Conservation (phyloP, 768 basidiomycete species). For the Phylloporus scabripes region DNA sequence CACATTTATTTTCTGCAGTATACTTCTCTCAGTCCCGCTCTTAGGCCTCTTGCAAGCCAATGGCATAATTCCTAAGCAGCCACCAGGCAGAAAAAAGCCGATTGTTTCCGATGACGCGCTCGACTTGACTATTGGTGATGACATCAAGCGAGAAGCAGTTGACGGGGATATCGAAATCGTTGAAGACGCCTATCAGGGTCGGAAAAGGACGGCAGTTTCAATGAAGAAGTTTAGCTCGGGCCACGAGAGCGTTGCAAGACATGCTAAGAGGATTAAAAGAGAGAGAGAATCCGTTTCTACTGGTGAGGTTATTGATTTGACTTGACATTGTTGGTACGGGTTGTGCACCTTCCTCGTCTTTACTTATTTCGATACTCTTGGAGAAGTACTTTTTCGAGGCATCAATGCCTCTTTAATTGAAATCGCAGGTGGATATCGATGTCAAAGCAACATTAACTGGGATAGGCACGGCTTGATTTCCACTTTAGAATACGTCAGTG, state of each 20-base stretch:
- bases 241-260: conserved; percentile 3
- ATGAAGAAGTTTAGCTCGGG: conserved; percentile 5
- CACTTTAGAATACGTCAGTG: background rate
- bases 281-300: conserved; percentile 13
- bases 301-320: conserved; percentile 30
- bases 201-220: background rate
- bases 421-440: background rate
- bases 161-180: conserved; percentile 7
- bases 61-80: conserved; percentile 20
- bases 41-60: conserved; percentile 26
- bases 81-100: background rate
- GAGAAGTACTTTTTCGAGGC: background rate
- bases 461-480: too few relatives aligned
- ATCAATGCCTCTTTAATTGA: background rate
- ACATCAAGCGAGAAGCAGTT: conserved; percentile 9
- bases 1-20: background rate
- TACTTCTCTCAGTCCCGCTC: background rate
- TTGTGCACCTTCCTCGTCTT: background rate
- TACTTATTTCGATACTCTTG: background rate
- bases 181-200: background rate
- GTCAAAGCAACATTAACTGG: background rate
- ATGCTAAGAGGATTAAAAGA: conserved; percentile 25
- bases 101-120: conserved; percentile 10
- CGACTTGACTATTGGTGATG: conserved; percentile 15
- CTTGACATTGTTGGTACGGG: conserved; percentile 10